Conservation (phyloP, 129 eudicot genomes). For the Glebionis coronaria region DNA sequence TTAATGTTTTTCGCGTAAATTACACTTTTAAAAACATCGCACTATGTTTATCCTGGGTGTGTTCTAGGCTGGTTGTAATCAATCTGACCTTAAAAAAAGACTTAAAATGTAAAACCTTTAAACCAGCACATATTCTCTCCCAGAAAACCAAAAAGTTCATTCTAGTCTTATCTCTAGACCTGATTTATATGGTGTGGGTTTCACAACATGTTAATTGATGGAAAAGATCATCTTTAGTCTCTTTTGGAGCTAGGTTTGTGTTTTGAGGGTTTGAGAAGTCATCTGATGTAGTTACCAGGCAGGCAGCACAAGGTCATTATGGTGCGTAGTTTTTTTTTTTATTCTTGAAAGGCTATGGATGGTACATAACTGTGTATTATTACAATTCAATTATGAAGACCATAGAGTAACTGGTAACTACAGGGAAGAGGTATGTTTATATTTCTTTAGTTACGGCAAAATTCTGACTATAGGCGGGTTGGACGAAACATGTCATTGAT, state of each 20-base stretch:
- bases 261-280: not conserved
- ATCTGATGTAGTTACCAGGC: not conserved
- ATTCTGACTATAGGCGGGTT: not conserved
- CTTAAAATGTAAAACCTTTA: too few relatives aligned
- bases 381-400: not conserved
- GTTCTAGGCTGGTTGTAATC: too few relatives aligned
- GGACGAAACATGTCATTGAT: too few relatives aligned
- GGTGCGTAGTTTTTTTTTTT: too few relatives aligned
- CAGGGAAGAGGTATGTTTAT: conserved; percentile 2
- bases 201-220: not conserved
- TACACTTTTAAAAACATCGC: too few relatives aligned
- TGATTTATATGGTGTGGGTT: not conserved
- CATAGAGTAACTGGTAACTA: not conserved
- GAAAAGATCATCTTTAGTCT: not conserved
- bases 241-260: too few relatives aligned
- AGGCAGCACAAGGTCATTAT: not conserved
- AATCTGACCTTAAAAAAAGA: too few relatives aligned
- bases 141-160: too few relatives aligned
- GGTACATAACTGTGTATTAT: not conserved
- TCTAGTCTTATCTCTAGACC: too few relatives aligned
- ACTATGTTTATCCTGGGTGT: too few relatives aligned
- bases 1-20: not conserved
- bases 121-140: too few relatives aligned
- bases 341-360: not conserved
- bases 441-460: not conserved